phyloP scores from a whole-genome alignment of 805 yeast species.

The Yarrowia alimentaria region DNA sequence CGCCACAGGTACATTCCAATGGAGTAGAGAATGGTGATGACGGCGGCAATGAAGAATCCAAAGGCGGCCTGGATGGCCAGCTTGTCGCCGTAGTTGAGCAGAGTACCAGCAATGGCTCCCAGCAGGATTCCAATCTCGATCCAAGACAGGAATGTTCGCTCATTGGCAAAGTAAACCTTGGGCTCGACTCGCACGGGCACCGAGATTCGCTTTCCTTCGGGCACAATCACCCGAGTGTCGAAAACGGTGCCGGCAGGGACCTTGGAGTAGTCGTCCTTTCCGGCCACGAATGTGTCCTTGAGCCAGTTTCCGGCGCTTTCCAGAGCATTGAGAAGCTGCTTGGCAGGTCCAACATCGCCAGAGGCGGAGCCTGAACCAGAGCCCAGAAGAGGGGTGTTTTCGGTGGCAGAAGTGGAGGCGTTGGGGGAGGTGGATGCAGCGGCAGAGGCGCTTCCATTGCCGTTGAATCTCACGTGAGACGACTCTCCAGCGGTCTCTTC shows the following conservation, averaged over 20 bases:
- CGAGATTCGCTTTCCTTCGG: slow-evolving; percentile 83
- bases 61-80: slow-evolving; percentile 77
- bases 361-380: neutral
- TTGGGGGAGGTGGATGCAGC: slow-evolving; percentile 8
- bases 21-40: slow-evolving; percentile 70
- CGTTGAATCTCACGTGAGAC: slow-evolving; percentile 11
- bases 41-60: slow-evolving; percentile 80
- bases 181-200: slow-evolving; percentile 98
- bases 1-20: slow-evolving; percentile 75
- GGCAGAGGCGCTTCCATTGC: slow-evolving; percentile 1
- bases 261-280: slow-evolving; percentile 51
- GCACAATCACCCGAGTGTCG: slow-evolving; percentile 60
- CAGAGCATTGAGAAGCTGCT: slow-evolving; percentile 27
- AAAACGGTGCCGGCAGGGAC: slow-evolving; percentile 66
- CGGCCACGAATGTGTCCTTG: slow-evolving; percentile 38
- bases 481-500: slow-evolving; percentile 34
- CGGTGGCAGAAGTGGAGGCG: slow-evolving; percentile 29
- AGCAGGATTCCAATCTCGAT: slow-evolving; percentile 82
- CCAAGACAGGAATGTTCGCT: slow-evolving; percentile 93
- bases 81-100: slow-evolving; percentile 78
- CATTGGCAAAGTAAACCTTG: slow-evolving; percentile 98
- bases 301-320: slow-evolving; percentile 32
- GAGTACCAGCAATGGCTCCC: slow-evolving; percentile 83
- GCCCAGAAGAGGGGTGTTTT: slow-evolving; percentile 33
- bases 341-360: no score